Evolutionary conservation across 1,284 basidiomycete species (phyloP).

Genomic region (Microbotryum saponariae): DNA sequence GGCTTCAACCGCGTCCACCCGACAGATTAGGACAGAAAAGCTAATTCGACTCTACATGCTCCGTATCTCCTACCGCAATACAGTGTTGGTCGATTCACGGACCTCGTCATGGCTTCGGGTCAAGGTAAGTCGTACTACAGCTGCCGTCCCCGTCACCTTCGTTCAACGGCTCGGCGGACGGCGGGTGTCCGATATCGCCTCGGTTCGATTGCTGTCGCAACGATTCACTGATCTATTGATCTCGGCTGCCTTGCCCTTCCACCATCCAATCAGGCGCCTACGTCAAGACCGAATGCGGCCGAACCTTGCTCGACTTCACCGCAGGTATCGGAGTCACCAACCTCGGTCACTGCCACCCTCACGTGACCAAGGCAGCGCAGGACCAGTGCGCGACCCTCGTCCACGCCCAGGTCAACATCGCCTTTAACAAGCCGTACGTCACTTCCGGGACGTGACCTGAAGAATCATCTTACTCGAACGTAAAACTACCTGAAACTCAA

Average conservation of each 20-base stretch:
- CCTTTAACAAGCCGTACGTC: slow-evolving; percentile 54
- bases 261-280: slow-evolving; percentile 6
- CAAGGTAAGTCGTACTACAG: slow-evolving; percentile 55
- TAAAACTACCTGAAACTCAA: no score
- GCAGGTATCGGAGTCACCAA: slow-evolving; percentile 67
- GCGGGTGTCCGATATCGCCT: no score
- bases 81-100: slow-evolving; percentile 58
- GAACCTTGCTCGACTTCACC: slow-evolving; percentile 70
- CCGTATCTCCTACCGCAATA: no score
- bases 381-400: slow-evolving; percentile 74
- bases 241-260: slow-evolving; percentile 1
- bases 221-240: slow-evolving; percentile 39
- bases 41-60: no score
- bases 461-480: no score
- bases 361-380: slow-evolving; percentile 74
- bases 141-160: no score
- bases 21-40: no score
- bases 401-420: slow-evolving; percentile 72
- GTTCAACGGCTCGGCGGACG: no score
- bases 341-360: slow-evolving; percentile 80
- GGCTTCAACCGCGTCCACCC: no score
- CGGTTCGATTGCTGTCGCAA: no score
- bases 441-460: not conserved
- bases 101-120: slow-evolving; percentile 68
- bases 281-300: slow-evolving; percentile 51